Base-by-base conservation (phyloP, 345 rosid species). In the Bretschneidera sinensis region DNA sequence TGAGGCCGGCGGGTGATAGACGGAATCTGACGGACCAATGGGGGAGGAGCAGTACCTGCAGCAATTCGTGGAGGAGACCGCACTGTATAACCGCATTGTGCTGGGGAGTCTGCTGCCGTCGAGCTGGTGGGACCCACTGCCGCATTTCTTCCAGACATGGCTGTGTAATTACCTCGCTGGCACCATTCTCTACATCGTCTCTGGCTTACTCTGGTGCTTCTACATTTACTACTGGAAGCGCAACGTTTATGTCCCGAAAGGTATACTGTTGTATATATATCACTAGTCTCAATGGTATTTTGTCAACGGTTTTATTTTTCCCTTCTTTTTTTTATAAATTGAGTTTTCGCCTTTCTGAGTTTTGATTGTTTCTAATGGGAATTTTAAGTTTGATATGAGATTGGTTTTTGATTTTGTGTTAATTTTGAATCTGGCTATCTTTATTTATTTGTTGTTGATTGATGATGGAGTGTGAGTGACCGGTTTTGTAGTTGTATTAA, bases 121-220 rank as follows among this genome's bases (percentile, higher is more conserved):
- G 35, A 24, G 39, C n/a, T 66, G 69, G 54, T 95, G 96, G 96
- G 63, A 61, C 34, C 64, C 85, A 0, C 80, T 91, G 31, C 96
- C 97, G 0, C 95, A 80, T 57, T 58, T 82, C 31, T 48, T 79
- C 31, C 97, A 88, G 79, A 86, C 94, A 2, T 95, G 99, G 99
- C 86, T 91, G 17, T 82, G 99, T 0, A 95, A 91, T 79, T 95
- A 81, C 74, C 61, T 83, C 33, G 96, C 91, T 15, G 97, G 89
- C 47, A 70, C 79, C 51, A 18, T 88, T 33, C 73, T 88, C 6
- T 95, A 95, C 83, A 67, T 95, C 43, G 34, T 84, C 76, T 86
- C 99, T 33, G 96, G 95, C 14, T 58, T 83, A 66, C 80, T 94
- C 33, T 94, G 99, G 99, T 90, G 92, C 74, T 79, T 88, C 72